Conservation (phyloP, 2,329 filamentous ascomycete species). For the Colletotrichum costaricense region DNA sequence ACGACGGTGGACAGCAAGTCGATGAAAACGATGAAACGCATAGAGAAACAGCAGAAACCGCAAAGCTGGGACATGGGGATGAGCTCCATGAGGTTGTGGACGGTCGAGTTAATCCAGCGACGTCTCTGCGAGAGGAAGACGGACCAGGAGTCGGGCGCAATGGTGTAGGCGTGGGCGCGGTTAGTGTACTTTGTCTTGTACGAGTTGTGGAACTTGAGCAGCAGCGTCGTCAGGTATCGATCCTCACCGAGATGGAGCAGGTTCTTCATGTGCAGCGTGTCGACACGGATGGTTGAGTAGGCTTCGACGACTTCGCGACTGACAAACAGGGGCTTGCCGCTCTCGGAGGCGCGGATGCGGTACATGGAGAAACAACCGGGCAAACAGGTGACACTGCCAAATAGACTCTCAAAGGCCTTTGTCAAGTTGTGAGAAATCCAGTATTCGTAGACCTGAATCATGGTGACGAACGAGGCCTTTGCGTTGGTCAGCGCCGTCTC, state of each 20-base stretch:
- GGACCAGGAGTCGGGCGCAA: constrained; percentile 92
- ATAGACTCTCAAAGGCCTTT: constrained; percentile 97
- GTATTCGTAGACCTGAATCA: constrained; percentile 99
- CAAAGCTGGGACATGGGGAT: constrained; percentile 94
- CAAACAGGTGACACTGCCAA: constrained; percentile 96
- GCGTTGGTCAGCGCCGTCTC: constrained; percentile 98
- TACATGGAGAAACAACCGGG: constrained; percentile 99
- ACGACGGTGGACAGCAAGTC: constrained; percentile 93
- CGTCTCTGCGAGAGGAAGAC: constrained; percentile 98
- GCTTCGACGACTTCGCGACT: constrained; percentile 89
- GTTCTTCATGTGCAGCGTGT: constrained; percentile 99
- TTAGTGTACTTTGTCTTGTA: constrained; percentile 99
- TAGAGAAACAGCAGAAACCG: constrained; percentile 75
- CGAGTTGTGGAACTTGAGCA: constrained; percentile 90
- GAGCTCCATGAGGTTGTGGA: constrained; percentile 96
- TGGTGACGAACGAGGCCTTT: constrained; percentile 95
- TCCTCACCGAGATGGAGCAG: constrained; percentile 96
- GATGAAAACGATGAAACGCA: constrained; percentile 88
- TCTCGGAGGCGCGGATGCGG: constrained; percentile 92
- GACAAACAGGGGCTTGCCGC: constrained; percentile 95
- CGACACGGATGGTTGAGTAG: constrained; percentile 93
- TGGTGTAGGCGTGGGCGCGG: constrained; percentile 93
- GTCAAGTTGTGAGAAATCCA: constrained; percentile 98
- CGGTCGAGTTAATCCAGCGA: constrained; percentile 99
- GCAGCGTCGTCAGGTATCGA: constrained; percentile 93